These are phyloP conservation scores for Leptomonas seymouri DNA, from an alignment of 208 protist genomes.

Conservation along the genomic window DNA sequence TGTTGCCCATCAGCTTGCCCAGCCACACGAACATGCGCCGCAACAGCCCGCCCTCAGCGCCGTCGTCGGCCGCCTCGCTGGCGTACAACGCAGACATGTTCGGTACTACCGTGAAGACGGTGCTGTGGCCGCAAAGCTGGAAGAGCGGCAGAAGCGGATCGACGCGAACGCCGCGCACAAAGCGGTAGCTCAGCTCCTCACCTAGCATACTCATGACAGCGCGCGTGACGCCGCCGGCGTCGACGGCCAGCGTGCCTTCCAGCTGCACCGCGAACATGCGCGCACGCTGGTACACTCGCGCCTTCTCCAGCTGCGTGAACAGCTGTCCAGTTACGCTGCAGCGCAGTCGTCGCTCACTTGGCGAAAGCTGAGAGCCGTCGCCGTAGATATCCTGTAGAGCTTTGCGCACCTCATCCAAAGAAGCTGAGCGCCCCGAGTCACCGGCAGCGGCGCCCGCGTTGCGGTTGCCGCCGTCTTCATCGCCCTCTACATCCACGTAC, in stretches of 20 bases:
- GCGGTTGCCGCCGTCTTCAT: constrained; percentile 9
- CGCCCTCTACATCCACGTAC: constrained; percentile 9
- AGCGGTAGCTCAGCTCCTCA: constrained; percentile 83
- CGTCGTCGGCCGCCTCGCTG: constrained; percentile 46
- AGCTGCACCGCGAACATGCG: constrained; percentile 85
- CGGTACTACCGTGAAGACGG: constrained; percentile 79
- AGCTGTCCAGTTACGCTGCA: constrained; percentile 63
- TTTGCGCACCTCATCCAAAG: constrained; percentile 7
- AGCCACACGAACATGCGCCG: constrained; percentile 71
- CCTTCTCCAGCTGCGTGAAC: constrained; percentile 67
- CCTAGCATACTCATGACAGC: constrained; percentile 84
- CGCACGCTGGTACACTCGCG: constrained; percentile 68
- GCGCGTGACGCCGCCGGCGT: constrained; percentile 88
- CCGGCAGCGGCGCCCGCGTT: not conserved
- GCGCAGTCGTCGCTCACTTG: constrained; percentile 18
- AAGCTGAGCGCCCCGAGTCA: not conserved
- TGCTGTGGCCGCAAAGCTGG: constrained; percentile 79
- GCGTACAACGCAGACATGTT: constrained; percentile 71
- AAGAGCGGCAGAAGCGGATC: constrained; percentile 85
- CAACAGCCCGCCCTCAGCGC: constrained; percentile 40
- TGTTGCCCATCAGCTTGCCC: constrained; percentile 88
- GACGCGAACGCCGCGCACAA: constrained; percentile 42
- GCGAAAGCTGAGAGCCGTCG: constrained; percentile 2
- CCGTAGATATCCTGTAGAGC: constrained; percentile 12
- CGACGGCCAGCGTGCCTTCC: constrained; percentile 55